These are phyloP conservation scores for Lactarius indigo DNA, from an alignment of 768 basidiomycete genomes.

Conservation along the genomic window DNA sequence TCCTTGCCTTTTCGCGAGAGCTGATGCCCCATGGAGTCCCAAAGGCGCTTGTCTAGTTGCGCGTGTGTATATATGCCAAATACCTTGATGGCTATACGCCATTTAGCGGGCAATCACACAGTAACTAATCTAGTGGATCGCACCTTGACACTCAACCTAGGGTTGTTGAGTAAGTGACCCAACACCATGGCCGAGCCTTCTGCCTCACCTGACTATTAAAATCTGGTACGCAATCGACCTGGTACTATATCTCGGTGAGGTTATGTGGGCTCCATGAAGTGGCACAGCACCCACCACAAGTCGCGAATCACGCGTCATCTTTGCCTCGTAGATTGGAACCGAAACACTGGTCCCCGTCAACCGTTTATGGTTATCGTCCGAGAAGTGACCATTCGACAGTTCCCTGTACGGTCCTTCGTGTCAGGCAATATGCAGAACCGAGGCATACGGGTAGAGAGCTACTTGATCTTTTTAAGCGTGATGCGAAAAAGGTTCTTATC, in stretches of 20 bases:
- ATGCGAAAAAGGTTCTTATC: slow-evolving; percentile 48
- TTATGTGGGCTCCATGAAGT: background rate
- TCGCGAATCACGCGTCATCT: slow-evolving; percentile 44
- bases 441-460: background rate
- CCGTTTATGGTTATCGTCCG: slow-evolving; percentile 62
- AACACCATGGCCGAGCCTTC: background rate
- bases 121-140: background rate
- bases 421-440: background rate
- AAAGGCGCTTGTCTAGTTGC: slow-evolving; percentile 42
- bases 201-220: slow-evolving; percentile 18
- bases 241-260: slow-evolving; percentile 28
- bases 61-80: slow-evolving; percentile 51
- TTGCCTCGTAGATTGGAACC: slow-evolving; percentile 65
- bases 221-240: slow-evolving; percentile 26
- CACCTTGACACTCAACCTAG: slow-evolving; percentile 42
- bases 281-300: slow-evolving; percentile 14
- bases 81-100: slow-evolving; percentile 40
- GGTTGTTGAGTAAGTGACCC: background rate
- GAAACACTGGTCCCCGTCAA: slow-evolving; percentile 43
- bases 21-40: slow-evolving; percentile 45
- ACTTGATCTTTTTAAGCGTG: slow-evolving; percentile 69
- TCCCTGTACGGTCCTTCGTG: slow-evolving; percentile 41
- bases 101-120: background rate
- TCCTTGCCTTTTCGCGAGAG: slow-evolving; percentile 45
- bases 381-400: slow-evolving; percentile 66